These are phyloP conservation scores for Lathyrus aphaca DNA, from an alignment of 306 rosid genomes.

Conservation along the genomic window DNA sequence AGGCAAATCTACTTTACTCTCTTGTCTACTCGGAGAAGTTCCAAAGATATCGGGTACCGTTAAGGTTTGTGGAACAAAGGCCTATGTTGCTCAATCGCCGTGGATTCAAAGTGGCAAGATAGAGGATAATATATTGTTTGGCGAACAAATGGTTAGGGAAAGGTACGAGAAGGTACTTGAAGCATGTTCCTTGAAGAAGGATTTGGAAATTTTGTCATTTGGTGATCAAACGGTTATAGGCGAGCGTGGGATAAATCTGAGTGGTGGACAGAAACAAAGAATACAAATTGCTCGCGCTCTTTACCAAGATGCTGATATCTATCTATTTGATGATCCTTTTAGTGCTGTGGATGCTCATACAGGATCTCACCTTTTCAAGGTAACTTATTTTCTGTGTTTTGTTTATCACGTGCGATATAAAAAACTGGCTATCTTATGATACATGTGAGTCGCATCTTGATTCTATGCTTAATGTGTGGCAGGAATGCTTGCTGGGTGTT, in stretches of 20 bases:
- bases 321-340: constrained; percentile 91
- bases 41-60: constrained; percentile 71
- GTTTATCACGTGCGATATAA: constrained; percentile 11
- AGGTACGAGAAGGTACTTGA: constrained; percentile 78
- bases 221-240: constrained; percentile 92
- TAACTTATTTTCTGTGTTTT: constrained; percentile 33
- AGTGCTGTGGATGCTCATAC: constrained; percentile 96
- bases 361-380: constrained; percentile 90
- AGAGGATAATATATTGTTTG: constrained; percentile 81
- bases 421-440: background rate
- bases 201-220: constrained; percentile 69
- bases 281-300: constrained; percentile 87
- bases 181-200: constrained; percentile 81
- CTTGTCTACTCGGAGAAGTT: constrained; percentile 81
- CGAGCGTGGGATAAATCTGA: constrained; percentile 93
- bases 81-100: constrained; percentile 88
- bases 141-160: constrained; percentile 72
- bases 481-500: constrained; percentile 77
- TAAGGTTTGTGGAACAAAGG: constrained; percentile 82
- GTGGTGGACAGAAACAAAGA: constrained; percentile 95
- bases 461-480: constrained; percentile 15
- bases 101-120: constrained; percentile 94
- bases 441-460: background rate
- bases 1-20: constrained; percentile 83
- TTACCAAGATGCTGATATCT: constrained; percentile 87